phyloP scores from a whole-genome alignment of 2,329 filamentous ascomycete species.

The Cladosporium cucumerinum region DNA sequence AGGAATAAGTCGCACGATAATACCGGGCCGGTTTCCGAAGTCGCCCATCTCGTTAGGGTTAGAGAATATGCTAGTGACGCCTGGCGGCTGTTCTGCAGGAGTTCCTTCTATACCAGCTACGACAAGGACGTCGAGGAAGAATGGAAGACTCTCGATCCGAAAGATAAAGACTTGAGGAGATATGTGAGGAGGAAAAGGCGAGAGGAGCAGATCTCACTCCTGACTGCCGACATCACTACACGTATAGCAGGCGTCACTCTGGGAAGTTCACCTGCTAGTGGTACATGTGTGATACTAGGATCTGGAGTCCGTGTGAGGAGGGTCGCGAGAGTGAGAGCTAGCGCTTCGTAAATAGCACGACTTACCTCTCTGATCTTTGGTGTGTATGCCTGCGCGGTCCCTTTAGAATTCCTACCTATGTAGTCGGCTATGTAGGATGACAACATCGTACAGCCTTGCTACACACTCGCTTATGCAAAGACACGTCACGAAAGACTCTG shows the following conservation, averaged over 20 bases:
- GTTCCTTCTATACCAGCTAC: background rate
- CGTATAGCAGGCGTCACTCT: background rate
- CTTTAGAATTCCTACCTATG: background rate
- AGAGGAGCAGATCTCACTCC: background rate
- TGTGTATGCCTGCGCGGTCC: background rate
- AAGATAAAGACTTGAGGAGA: background rate
- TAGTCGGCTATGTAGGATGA: background rate
- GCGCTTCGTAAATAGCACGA: background rate
- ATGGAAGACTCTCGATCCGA: background rate
- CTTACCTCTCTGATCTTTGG: background rate
- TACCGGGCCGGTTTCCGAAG: background rate
- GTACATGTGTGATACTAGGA: background rate
- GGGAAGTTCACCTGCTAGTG: background rate
- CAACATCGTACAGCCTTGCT: background rate
- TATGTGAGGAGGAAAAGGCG: background rate
- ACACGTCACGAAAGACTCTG: background rate
- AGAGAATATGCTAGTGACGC: background rate
- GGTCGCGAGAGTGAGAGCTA: background rate
- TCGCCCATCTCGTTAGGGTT: background rate
- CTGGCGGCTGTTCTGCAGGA: background rate
- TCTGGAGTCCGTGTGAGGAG: background rate
- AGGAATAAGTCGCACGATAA: background rate
- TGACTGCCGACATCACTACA: background rate
- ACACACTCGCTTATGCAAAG: background rate
- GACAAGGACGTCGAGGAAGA: background rate